Evolutionary conservation across 83 land plant genomes (phyloP), one percentile per base, ranked within the genome.

Genomic region (Isoetes engelmannii): DNA sequence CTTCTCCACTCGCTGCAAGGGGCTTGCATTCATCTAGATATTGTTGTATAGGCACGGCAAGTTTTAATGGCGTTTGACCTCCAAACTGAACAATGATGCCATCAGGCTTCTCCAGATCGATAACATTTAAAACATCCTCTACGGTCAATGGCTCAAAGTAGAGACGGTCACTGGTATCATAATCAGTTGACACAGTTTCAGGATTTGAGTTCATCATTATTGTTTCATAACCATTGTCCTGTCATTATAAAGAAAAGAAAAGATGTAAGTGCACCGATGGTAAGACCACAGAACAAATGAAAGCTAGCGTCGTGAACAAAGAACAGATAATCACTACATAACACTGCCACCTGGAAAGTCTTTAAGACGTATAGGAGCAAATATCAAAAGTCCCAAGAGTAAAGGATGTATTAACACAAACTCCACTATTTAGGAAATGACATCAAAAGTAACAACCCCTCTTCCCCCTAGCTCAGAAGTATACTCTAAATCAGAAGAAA

Each of bases 141-240:
- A 84, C 82, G 37, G 99, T 95, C 37, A 95, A 81, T 0, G 99
- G 99, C 68, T 95, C 99, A 74, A 95, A 95, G 80, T 91, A 95
- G 13, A 95, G 84, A 6, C 99, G 84, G 59, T 95, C 99, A 81
- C 99, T 95, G 3, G 99, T 95, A 65, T 95, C 99, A 78, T 95
- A 95, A 70, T 95, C 99, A 7, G 99, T 95, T 13, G 97, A 91
- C n/a, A 95, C 99, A 5, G 99, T 95, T 71, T 95, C 99, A 48
- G 99, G 99, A 70, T 95, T 95, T 57, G 99, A 95, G 63, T 95
- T 95, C 97, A 95, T 87, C 99, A 95, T 95, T 42, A 95, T 95
- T 49, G 99, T 95, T 70, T 95, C 99, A 78, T 80, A 95, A 45
- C 94, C 99, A 62, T 80, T 83, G 66, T 77, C 92, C 81, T 86